Evolutionary conservation across 768 basidiomycete species (phyloP), one percentile per base, ranked within the genome.

Genomic region (Boletus reticuloceps): DNA sequence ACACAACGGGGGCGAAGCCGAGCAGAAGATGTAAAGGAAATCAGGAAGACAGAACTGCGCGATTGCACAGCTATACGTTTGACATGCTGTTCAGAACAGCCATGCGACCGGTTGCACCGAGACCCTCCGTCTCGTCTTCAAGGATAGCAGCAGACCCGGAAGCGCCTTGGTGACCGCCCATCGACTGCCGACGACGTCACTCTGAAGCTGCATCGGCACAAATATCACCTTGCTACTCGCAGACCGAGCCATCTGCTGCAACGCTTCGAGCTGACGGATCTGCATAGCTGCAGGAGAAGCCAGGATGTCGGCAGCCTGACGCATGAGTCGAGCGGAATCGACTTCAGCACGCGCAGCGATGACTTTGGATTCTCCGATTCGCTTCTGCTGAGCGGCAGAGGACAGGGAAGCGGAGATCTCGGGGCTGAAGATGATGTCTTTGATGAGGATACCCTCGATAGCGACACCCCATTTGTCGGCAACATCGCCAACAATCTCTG

Each of bases 261-360:
- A 81, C 46, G 94, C 92, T 72, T 99, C 96, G 59, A 98, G 82
- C 70, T 98, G 96, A 56, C 96, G 81, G 69, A 98, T 98, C 73
- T 97, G 94, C 94, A 98, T 97, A 51, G 96, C 96, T 20, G 96
- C 95, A 10, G 94, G 94, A 12, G 87, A 91, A 20, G 94, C 92
- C 65, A 93, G 77, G 64, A 96, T 97, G 72, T 97, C 94, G 50
- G 94, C 94, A 13, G 95, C 95, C 71, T 96, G 93, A 56, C 95
- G 83, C 95, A 98, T 98, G 69, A 98, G 83, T 64, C 92, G 83
- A 27, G 94, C 94, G 36, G 94, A 79, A 70, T 97, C 95, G 61
- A 98, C 95, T 75, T 97, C 95, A 14, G 95, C 96, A 55, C 94
- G 85, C 1, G 94, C 94, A 50, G 93, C 92, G 64, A 97, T 96